Evolutionary conservation across 805 yeast species (phyloP), one percentile per base, ranked within the genome.

Genomic region (Kockiozyma suomiensis): DNA sequence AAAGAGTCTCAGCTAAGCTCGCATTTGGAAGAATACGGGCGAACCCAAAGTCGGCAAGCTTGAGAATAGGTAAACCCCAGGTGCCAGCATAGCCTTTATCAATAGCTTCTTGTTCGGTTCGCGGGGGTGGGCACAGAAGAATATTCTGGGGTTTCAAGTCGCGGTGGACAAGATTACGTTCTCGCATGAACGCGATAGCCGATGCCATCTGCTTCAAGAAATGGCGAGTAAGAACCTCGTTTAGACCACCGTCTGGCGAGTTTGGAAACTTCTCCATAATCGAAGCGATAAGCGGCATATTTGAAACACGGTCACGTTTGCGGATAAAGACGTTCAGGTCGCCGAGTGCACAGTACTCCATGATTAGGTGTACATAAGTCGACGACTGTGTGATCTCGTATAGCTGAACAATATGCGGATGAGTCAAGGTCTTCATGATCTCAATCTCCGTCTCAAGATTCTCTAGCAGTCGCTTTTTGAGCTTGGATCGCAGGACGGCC

Each of bases 341-440:
- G 13, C 99, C 99, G 71, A 94, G 78, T 0, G 97, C 85, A 73
- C 99, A 94, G 76, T 90, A 94, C 73, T 94, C 98, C 97, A 94
- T 94, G 17, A 93, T 85, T 64, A 94, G 77, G 72, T 90, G 93
- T 76, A 91, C 90, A 73, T 92, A 90, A 1, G 66, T 47, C 8
- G 84, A 74, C 0, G 97, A 87, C 70, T 90, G 87, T 60, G 85
- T 84, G 70, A 90, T 91, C 70, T 93, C 98, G 61, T 89, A 75
- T 50, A 94, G 77, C 17, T 86, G 86, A 10, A 94, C 99, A 56
- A 94, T 88, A 73, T 94, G 98, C 0, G 97, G 96, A 70, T 94
- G 97, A 67, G 87, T 85, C 77, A 94, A 81, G 56, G 89, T 85
- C 76, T 91, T 91, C 64, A 94, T 78, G 47, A 94, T 94, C 43